phyloP scores from a whole-genome alignment of 176 grass and related monocot species.

The Chloris gayana region DNA sequence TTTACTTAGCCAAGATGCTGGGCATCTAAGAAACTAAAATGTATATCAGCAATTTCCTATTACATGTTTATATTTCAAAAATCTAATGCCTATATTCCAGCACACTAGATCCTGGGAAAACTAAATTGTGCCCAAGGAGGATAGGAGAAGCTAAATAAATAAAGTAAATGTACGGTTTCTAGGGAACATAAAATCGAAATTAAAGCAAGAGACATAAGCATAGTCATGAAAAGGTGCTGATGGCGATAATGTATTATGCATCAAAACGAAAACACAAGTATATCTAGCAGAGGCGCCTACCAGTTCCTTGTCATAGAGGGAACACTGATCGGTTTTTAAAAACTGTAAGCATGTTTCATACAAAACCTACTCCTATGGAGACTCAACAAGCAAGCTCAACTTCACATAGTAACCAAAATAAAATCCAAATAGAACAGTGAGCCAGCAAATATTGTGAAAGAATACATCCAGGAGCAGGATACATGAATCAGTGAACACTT shows the following conservation, averaged over 20 bases:
- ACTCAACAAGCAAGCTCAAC: neutral
- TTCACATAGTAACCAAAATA: slow-evolving; percentile 21
- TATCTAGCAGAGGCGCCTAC: neutral
- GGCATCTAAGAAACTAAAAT: neutral
- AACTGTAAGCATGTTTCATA: neutral
- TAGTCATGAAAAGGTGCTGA: neutral
- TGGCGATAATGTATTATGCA: neutral
- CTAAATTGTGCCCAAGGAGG: neutral
- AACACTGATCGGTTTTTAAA: too few relatives aligned
- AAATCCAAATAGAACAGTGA: neutral
- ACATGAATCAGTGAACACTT: neutral
- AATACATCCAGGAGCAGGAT: slow-evolving; percentile 31
- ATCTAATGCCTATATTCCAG: neutral
- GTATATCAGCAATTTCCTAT: neutral
- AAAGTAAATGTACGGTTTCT: neutral
- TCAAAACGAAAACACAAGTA: neutral
- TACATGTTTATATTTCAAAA: neutral
- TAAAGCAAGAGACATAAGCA: neutral
- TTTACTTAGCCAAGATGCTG: neutral
- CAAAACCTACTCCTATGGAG: neutral
- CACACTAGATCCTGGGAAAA: neutral
- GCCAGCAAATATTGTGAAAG: neutral
- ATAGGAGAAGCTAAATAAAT: neutral
- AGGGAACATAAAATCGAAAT: neutral
- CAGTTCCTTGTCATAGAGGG: neutral